These are phyloP conservation scores for Solanum virginianum DNA, from an alignment of 257 asterid genomes.

Conservation along the genomic window DNA sequence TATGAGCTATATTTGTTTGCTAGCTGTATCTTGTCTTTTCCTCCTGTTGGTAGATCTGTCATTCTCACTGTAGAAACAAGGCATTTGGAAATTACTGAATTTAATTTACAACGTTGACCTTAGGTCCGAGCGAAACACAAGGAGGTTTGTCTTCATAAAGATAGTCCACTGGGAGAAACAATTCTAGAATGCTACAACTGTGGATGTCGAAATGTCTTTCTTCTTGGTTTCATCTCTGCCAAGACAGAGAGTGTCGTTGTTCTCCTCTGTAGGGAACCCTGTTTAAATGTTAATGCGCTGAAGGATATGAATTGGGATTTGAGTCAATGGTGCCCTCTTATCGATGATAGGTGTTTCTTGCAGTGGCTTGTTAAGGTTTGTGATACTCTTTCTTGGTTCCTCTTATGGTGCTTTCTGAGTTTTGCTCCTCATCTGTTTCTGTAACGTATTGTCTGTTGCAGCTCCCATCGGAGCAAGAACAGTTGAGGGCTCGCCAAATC, in stretches of 20 bases:
- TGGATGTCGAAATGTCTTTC: slow-evolving; percentile 96
- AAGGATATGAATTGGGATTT: slow-evolving; percentile 99
- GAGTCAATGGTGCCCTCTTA: slow-evolving; percentile 99
- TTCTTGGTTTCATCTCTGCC: slow-evolving; percentile 96
- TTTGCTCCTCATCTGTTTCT: not conserved
- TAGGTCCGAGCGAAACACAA: slow-evolving; percentile 99
- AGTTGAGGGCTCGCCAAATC: slow-evolving; percentile 93
- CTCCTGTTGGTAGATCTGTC: not conserved
- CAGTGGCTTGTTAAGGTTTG: slow-evolving; percentile 96
- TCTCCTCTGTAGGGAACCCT: slow-evolving; percentile 95
- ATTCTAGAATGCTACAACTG: slow-evolving; percentile 95
- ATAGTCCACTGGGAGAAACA: slow-evolving; percentile 96
- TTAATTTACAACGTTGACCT: not conserved
- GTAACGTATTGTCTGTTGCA: slow-evolving; percentile 12
- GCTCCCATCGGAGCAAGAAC: slow-evolving; percentile 99
- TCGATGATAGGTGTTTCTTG: slow-evolving; percentile 93
- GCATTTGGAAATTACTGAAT: not conserved
- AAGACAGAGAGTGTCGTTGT: slow-evolving; percentile 97
- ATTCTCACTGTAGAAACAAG: not conserved
- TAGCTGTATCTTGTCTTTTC: not conserved
- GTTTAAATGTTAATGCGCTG: slow-evolving; percentile 77
- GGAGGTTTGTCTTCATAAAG: slow-evolving; percentile 99
- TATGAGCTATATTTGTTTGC: not conserved
- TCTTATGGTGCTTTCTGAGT: not conserved
- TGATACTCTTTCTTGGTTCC: not conserved